Percentiles rank a stretch among this genome's conserved stretches.
Conservation (phyloP, 139 green algal genomes). For the Closterium sp. region DNA sequence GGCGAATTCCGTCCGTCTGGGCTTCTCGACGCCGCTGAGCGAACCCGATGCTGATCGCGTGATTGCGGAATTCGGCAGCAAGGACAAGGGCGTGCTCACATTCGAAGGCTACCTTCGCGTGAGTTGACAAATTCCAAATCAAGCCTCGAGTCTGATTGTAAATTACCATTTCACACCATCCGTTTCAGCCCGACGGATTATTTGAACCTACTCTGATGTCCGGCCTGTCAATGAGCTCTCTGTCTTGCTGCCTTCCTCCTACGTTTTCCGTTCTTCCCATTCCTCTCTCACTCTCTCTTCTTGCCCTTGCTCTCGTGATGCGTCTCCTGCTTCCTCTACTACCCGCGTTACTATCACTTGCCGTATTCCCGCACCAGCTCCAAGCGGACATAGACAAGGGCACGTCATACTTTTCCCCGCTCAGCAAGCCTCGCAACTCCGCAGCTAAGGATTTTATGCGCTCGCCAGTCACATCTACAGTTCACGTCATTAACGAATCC, state of each 20-base stretch:
- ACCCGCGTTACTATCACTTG: background rate
- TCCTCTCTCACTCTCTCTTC: background rate
- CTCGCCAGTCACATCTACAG: constrained; percentile 5
- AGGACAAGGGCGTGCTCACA: background rate
- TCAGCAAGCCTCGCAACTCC: constrained; percentile 19
- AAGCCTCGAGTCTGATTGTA: background rate
- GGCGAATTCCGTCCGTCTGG: background rate
- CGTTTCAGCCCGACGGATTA: too few species aligned
- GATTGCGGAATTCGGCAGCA: background rate
- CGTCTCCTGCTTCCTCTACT: background rate
- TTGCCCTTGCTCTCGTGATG: background rate
- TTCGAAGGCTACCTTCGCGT: background rate
- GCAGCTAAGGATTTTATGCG: constrained; percentile 20
- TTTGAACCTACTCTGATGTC: background rate
- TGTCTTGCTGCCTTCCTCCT: background rate
- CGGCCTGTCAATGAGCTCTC: background rate
- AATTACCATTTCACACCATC: too few species aligned
- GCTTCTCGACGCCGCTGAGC: background rate
- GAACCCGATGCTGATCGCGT: background rate
- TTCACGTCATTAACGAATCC: constrained; percentile 34
- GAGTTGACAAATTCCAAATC: background rate
- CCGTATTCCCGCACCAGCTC: constrained; percentile 9
- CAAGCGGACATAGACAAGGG: constrained; percentile 42
- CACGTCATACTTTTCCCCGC: constrained; percentile 18
- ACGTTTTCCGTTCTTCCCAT: background rate